Percentiles rank a stretch among this genome's conserved stretches.
Conservation (phyloP, 495 filamentous ascomycete genomes). For the Penicillium desertorum region DNA sequence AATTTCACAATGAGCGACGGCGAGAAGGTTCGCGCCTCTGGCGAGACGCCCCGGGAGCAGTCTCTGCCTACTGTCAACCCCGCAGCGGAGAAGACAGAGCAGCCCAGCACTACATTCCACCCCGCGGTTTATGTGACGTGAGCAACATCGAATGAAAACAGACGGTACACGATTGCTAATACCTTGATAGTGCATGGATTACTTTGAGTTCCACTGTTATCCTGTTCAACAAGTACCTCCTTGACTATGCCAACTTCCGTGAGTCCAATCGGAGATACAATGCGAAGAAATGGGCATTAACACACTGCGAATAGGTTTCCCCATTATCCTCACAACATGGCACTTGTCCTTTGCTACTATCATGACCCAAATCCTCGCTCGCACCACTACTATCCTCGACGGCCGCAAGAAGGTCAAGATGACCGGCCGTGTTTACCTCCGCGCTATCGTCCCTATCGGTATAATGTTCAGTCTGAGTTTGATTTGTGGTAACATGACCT, state of each 20-base stretch:
- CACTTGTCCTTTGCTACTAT: slow-evolving; percentile 85
- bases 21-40: slow-evolving; percentile 78
- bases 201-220: slow-evolving; percentile 88
- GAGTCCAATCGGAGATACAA: slow-evolving; percentile 40
- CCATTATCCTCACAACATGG: slow-evolving; percentile 87
- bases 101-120: slow-evolving; percentile 66
- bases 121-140: slow-evolving; percentile 88
- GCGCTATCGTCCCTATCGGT: slow-evolving; percentile 90
- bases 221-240: slow-evolving; percentile 98
- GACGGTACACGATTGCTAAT: slow-evolving; percentile 20
- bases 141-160: slow-evolving; percentile 33
- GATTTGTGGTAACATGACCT: slow-evolving; percentile 93
- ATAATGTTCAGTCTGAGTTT: slow-evolving; percentile 90
- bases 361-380: slow-evolving; percentile 87
- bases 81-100: slow-evolving; percentile 62
- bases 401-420: slow-evolving; percentile 89
- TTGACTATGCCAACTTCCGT: slow-evolving; percentile 81
- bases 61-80: slow-evolving; percentile 79
- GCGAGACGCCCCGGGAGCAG: slow-evolving; percentile 64
- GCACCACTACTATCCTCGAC: slow-evolving; percentile 80
- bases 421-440: slow-evolving; percentile 86
- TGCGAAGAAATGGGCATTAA: slow-evolving; percentile 1
- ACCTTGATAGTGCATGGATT: slow-evolving; percentile 75
- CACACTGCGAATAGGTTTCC: slow-evolving; percentile 10
- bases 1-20: slow-evolving; percentile 61